Conservation (phyloP, 805 yeast genomes). For the Lipomyces mesembrius region DNA sequence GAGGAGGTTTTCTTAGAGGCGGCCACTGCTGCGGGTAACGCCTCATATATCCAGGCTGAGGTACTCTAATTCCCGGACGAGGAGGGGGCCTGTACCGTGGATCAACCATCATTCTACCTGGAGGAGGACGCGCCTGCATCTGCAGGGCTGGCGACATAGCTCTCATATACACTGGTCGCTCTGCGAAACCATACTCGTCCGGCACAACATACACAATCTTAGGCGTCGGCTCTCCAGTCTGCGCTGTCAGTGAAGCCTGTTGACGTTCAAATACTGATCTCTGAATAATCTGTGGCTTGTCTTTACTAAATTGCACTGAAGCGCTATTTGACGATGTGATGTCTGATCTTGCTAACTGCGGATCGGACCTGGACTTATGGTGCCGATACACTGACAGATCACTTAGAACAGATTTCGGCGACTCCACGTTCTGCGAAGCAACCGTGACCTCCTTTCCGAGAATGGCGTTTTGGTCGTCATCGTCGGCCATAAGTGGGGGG, state of each 20-base stretch:
- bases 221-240: slow-evolving; percentile 12
- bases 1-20: not conserved
- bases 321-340: not conserved
- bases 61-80: slow-evolving; percentile 2
- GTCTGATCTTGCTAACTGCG: slow-evolving; percentile 2
- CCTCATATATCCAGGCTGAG: not conserved
- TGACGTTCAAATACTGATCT: slow-evolving; percentile 4
- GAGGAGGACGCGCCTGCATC: not conserved
- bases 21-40: slow-evolving; percentile 3
- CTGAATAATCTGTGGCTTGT: not conserved
- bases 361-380: slow-evolving; percentile 12
- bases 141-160: slow-evolving; percentile 15
- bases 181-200: slow-evolving; percentile 11
- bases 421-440: not conserved
- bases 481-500: not conserved
- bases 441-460: not conserved
- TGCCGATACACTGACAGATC: slow-evolving; percentile 5
- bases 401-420: not conserved
- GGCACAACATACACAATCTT: slow-evolving; percentile 14
- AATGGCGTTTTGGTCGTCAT: not conserved
- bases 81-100: not conserved
- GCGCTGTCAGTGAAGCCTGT: slow-evolving; percentile 9
- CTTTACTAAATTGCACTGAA: not conserved
- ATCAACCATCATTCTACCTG: slow-evolving; percentile 7
- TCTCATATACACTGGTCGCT: not conserved